phyloP scores from a whole-genome alignment of 202 grass and related monocot genomes.

The Musa balbisiana region DNA sequence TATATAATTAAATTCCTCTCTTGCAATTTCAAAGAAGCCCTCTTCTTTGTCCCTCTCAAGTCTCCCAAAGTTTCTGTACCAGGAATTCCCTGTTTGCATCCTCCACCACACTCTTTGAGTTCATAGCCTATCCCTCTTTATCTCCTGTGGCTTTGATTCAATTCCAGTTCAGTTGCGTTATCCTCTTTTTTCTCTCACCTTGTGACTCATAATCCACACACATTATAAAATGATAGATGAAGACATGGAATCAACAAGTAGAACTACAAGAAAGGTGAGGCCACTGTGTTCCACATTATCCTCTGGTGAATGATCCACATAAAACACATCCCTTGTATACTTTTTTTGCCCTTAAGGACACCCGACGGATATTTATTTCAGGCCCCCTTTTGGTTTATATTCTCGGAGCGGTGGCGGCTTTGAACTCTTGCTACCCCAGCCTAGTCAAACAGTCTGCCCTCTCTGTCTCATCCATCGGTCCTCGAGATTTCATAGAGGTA shows the following conservation, averaged over 20 bases:
- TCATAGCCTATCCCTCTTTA: too few relatives aligned
- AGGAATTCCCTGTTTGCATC: background rate
- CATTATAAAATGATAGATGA: background rate
- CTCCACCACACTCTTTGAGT: background rate
- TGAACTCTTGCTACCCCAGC: background rate
- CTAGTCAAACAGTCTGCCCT: background rate
- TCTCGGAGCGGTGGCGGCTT: background rate
- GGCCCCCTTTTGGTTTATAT: background rate
- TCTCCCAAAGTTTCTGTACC: background rate
- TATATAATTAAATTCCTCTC: too few relatives aligned
- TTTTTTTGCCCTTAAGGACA: too few relatives aligned
- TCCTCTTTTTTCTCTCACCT: background rate
- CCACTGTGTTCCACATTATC: slow-evolving; percentile 6
- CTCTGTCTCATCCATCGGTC: background rate
- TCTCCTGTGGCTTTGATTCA: background rate
- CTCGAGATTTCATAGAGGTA: background rate
- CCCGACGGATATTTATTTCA: background rate
- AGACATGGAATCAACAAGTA: background rate
- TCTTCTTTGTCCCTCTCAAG: background rate
- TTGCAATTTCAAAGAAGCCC: too few relatives aligned
- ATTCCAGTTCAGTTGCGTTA: background rate
- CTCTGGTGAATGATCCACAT: background rate
- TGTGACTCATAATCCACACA: background rate
- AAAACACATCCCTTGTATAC: background rate
- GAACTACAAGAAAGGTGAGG: background rate